These are phyloP conservation scores for Sarocladium oryzae DNA, from an alignment of 2,329 filamentous ascomycete species.

Conservation along the genomic window DNA sequence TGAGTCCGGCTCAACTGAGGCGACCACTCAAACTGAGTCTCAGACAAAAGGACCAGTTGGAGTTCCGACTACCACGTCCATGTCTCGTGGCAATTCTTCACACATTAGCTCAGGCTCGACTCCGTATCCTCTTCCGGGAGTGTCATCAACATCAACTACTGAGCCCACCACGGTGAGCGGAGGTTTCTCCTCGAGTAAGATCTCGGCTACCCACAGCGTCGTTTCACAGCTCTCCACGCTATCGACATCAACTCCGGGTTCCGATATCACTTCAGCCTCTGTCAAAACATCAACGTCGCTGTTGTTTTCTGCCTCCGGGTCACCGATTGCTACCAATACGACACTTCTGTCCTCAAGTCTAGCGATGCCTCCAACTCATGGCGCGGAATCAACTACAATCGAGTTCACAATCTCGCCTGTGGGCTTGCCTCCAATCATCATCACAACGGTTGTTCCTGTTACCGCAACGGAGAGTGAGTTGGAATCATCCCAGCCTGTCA, in stretches of 20 bases:
- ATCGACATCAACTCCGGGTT: neutral
- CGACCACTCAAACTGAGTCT: neutral
- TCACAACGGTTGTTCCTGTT: neutral
- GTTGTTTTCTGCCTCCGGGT: neutral
- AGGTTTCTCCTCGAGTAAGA: neutral
- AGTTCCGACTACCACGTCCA: neutral
- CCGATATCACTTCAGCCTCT: neutral
- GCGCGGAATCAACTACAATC: neutral
- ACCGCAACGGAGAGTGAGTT: neutral
- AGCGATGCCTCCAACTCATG: neutral
- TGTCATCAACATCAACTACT: neutral
- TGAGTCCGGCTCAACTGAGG: neutral
- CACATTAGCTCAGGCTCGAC: neutral
- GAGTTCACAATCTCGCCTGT: neutral
- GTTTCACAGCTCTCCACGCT: neutral
- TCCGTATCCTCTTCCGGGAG: neutral
- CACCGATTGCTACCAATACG: neutral
- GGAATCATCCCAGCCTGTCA: neutral
- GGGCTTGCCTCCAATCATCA: slow-evolving; percentile 1
- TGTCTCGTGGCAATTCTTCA: neutral
- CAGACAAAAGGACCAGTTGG: neutral
- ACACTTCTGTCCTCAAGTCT: neutral
- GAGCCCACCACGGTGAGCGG: neutral
- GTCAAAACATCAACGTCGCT: neutral
- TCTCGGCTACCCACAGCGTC: neutral